Evolutionary conservation across 169 alveolate species (phyloP).

Genomic region (Blepharisma undulans): DNA sequence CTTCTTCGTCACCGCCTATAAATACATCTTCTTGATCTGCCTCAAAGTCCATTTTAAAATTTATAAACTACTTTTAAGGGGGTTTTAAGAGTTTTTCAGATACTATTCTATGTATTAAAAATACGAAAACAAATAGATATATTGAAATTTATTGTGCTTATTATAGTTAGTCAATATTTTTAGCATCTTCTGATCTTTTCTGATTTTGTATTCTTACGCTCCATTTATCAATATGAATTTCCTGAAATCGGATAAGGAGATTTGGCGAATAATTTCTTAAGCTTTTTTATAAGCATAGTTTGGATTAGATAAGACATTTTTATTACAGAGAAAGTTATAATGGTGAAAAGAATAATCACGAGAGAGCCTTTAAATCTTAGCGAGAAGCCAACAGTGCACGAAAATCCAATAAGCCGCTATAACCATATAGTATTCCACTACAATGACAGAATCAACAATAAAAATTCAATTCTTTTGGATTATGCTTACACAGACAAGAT

Average conservation of each 20-base stretch:
- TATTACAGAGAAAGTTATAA: neutral
- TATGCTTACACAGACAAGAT: constrained; percentile 1
- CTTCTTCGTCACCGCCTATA: constrained; percentile 22
- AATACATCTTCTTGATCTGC: constrained; percentile 41
- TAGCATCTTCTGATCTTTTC: neutral
- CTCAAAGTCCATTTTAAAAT: constrained; percentile 37
- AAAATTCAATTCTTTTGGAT: neutral
- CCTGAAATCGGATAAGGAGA: neutral
- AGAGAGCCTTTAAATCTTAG: neutral
- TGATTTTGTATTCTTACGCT: neutral
- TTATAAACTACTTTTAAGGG: neutral
- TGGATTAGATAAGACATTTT: neutral
- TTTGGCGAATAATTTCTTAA: neutral
- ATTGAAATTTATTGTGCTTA: too few relatives aligned
- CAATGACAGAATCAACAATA: neutral
- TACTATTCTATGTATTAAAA: neutral
- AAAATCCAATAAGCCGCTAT: neutral
- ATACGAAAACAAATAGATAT: too few relatives aligned
- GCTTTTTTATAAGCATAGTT: neutral
- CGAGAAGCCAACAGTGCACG: neutral
- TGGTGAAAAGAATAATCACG: neutral
- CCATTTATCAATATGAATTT: neutral
- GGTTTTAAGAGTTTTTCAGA: neutral
- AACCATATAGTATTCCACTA: neutral
- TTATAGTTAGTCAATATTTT: too few relatives aligned